Evolutionary conservation across 2,329 filamentous ascomycete genomes (phyloP), one percentile per base, ranked within the genome.

Genomic region (Emydomyces testavorans): DNA sequence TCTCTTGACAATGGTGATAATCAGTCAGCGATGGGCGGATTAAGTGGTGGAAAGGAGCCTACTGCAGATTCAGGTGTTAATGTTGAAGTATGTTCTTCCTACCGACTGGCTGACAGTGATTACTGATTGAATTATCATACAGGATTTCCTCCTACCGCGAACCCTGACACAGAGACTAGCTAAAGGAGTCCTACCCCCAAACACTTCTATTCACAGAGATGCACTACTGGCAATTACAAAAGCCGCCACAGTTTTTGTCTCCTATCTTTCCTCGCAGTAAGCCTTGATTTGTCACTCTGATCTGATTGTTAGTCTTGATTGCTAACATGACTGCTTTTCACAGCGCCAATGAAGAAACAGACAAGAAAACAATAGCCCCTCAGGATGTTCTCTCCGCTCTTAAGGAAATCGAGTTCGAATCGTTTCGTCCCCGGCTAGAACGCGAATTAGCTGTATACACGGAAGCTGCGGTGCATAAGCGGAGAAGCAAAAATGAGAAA

Each of bases 241-340:
- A 59, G 77, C 76, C 52, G 78, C 79, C 23, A 82, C 79, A 3
- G 79, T 82, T 3, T 82, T 82, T 61, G 74, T 82, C 15, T 81
- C 76, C 51, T 80, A 81, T 60, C 65, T 81, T 40, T 74, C 76
- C 50, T 72, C 74, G 49, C 71, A 74, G 77, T 80, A 69, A 51
- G 74, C 60, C 15, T 8, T 11, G 3, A 7, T 23, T 6, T 26
- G 1, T 26, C 34, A 18, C 16, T 16, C 16, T 31, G 2, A 35
- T 15, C 24, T 28, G 31, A 15, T 10, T 11, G 18, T 49, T 45
- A 6, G 13, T 10, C 50, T 40, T 39, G 10, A 6, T 20, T 8
- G 18, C 43, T 46, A 23, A 46, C 13, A 16, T 18, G 8, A 37
- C 7, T 2, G 24, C 6, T 18, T 18, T 2, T n/a, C n/a, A 51